Evolutionary conservation across 108 stramenopile species (phyloP).

Genomic region (Cyclostephanos tholiformis): DNA sequence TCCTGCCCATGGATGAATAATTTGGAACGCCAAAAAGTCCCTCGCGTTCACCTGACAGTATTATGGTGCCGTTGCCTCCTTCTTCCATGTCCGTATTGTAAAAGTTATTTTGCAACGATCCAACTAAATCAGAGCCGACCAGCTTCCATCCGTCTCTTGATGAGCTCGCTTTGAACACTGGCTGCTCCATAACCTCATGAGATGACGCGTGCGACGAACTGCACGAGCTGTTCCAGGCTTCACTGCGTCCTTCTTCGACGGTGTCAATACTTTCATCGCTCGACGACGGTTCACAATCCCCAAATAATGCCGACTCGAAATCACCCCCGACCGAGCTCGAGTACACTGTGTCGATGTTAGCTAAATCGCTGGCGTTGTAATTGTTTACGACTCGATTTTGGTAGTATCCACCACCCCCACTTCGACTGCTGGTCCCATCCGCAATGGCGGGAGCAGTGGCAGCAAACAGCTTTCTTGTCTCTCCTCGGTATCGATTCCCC

Average conservation of each 20-base stretch:
- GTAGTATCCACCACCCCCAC: not conserved
- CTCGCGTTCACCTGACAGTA: not conserved
- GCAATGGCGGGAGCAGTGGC: not conserved
- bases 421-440: not conserved
- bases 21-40: not conserved
- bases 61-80: not conserved
- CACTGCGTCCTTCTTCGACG: not conserved
- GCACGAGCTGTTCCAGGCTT: constrained; percentile 9
- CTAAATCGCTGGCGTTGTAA: not conserved
- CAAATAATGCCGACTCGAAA: not conserved
- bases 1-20: constrained; percentile 1
- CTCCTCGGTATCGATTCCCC: not conserved
- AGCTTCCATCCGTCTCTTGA: constrained; percentile 21
- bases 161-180: not conserved
- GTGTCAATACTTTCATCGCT: constrained; percentile 27
- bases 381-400: not conserved
- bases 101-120: not conserved
- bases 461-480: not conserved
- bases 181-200: not conserved
- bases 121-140: not conserved
- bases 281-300: constrained; percentile 2
- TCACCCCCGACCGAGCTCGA: not conserved
- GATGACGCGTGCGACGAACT: constrained; percentile 1
- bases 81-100: constrained; percentile 7
- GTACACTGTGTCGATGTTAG: not conserved